phyloP scores from a whole-genome alignment of 805 yeast genomes.

The Wickerhamiella australiensis region DNA sequence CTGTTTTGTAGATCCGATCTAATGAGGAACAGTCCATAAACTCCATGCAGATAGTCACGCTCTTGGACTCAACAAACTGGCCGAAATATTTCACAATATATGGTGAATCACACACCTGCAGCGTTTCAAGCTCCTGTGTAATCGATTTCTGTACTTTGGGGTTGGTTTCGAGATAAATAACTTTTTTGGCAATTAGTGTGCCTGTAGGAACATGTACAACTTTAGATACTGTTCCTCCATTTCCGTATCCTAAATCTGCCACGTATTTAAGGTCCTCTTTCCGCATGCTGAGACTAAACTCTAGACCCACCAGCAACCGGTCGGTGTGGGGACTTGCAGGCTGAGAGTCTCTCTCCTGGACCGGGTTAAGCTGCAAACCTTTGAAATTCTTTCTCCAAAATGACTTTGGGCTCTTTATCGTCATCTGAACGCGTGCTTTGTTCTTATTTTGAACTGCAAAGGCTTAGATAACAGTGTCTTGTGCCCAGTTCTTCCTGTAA shows the following conservation, averaged over 20 bases:
- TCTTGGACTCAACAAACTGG: constrained; percentile 57
- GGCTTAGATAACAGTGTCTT: background rate
- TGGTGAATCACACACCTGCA: constrained; percentile 76
- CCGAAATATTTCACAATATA: constrained; percentile 86
- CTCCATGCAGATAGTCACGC: constrained; percentile 88
- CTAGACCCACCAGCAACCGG: constrained; percentile 36
- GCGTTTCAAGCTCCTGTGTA: constrained; percentile 72
- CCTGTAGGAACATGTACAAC: constrained; percentile 83
- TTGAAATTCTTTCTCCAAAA: constrained; percentile 37
- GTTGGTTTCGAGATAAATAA: constrained; percentile 74
- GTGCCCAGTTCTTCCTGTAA: no score
- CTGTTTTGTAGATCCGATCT: constrained; percentile 55
- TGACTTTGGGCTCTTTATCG: constrained; percentile 15
- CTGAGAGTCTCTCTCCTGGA: background rate
- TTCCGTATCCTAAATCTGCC: constrained; percentile 79
- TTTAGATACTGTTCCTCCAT: constrained; percentile 84
- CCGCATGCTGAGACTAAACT: constrained; percentile 40
- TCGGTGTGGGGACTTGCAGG: constrained; percentile 25
- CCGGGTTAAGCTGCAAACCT: constrained; percentile 14
- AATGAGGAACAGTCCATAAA: constrained; percentile 90
- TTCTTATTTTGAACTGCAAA: no score
- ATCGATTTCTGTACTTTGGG: constrained; percentile 70
- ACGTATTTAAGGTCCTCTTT: constrained; percentile 61
- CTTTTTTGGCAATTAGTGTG: constrained; percentile 79
- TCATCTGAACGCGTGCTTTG: background rate